These are phyloP conservation scores for Colletotrichum karsti DNA, from an alignment of 2,329 filamentous ascomycete species.

Conservation along the genomic window DNA sequence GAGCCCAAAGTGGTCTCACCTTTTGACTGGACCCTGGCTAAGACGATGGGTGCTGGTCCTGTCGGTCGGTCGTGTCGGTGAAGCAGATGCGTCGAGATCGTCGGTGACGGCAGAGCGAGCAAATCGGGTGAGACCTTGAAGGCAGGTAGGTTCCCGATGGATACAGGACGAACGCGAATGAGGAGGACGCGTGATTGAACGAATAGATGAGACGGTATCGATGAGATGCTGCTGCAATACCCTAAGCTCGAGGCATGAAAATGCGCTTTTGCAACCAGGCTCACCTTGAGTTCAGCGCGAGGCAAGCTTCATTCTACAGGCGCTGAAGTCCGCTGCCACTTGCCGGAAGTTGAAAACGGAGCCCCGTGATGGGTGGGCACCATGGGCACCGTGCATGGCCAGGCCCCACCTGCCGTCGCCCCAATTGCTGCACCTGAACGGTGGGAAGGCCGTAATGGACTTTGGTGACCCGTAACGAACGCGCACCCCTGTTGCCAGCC, in stretches of 20 bases:
- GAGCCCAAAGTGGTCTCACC: neutral
- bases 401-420: neutral
- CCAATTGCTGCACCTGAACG: neutral
- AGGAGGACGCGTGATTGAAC: neutral
- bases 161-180: neutral
- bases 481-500: neutral
- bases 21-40: neutral
- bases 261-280: conserved; percentile 1
- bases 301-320: conserved; percentile 19
- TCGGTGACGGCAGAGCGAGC: conserved; percentile 3
- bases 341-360: conserved; percentile 24
- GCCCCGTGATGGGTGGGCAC: conserved; percentile 11
- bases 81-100: conserved; percentile 11
- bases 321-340: conserved; percentile 25
- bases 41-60: neutral
- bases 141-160: too few species aligned
- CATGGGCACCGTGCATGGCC: conserved; percentile 20
- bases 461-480: neutral
- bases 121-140: neutral
- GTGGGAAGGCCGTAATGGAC: neutral
- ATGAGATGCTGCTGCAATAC: conserved; percentile 11
- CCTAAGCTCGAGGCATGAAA: neutral
- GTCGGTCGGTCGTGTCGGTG: conserved; percentile 5
- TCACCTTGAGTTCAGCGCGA: conserved; percentile 23
- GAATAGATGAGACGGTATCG: neutral